Percentiles rank a stretch among this genome's conserved stretches.
Evolutionary conservation across 2,329 filamentous ascomycete genomes (phyloP).

Genomic region (Beauveria scarabaeidicola): DNA sequence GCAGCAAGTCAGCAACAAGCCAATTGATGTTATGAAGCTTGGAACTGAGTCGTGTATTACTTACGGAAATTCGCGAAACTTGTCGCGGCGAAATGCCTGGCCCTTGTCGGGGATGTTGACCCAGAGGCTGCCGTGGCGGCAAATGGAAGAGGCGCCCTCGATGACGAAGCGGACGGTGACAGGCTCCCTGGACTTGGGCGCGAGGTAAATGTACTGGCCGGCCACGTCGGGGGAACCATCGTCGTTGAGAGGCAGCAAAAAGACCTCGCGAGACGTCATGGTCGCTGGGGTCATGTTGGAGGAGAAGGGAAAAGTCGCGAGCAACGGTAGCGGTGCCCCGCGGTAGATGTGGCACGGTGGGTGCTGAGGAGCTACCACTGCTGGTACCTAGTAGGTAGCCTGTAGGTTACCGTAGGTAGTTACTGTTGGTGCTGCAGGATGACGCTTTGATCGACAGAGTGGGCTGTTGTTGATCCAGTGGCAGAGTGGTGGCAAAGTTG

Average conservation of each 20-base stretch:
- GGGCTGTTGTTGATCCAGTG: not conserved
- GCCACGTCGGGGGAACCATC: constrained; percentile 84
- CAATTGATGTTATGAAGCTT: not conserved
- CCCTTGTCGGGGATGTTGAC: constrained; percentile 83
- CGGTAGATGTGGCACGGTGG: constrained; percentile 8
- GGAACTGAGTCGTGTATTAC: constrained; percentile 21
- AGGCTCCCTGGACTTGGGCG: constrained; percentile 62
- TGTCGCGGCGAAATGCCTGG: constrained; percentile 64
- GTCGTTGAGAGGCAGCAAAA: constrained; percentile 85
- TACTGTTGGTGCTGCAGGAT: not conserved
- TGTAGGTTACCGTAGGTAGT: too few species aligned
- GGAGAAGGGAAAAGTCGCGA: constrained; percentile 19
- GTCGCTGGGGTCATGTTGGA: constrained; percentile 49
- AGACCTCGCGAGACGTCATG: constrained; percentile 64
- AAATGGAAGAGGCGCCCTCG: constrained; percentile 92
- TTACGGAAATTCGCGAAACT: constrained; percentile 85
- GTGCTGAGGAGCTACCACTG: not conserved
- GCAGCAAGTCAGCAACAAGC: constrained; percentile 1
- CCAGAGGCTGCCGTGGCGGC: constrained; percentile 89
- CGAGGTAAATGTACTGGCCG: constrained; percentile 85
- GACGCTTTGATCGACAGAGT: not conserved
- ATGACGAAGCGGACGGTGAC: constrained; percentile 82
- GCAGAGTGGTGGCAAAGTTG: not conserved
- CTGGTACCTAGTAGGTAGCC: too few species aligned
- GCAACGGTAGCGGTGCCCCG: constrained; percentile 4